phyloP scores from a whole-genome alignment of 495 filamentous ascomycete species.

The Annulohypoxylon nitens region DNA sequence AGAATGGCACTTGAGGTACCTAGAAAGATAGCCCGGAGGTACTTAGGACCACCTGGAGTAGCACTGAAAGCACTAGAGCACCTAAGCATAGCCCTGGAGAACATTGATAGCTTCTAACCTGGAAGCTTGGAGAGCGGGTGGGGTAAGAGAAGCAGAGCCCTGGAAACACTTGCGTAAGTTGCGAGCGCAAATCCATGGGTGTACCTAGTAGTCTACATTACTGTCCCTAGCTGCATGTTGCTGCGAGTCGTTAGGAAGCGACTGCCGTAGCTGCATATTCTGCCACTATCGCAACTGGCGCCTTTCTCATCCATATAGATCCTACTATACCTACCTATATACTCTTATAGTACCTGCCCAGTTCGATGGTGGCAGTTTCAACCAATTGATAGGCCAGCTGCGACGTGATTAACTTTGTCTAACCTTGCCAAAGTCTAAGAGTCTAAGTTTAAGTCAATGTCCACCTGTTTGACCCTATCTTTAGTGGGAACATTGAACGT shows the following conservation, averaged over 20 bases:
- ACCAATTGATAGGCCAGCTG: background rate
- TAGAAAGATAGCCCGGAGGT: too few relatives aligned
- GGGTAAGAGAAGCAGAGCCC: conserved; percentile 10
- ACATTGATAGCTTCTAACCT: too few relatives aligned
- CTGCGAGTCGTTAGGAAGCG: conserved; percentile 17
- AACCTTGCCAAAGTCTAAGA: background rate
- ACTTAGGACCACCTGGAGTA: background rate
- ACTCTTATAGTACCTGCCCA: too few relatives aligned
- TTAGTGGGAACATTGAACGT: background rate
- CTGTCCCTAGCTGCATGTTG: conserved; percentile 15
- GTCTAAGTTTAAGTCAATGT: conserved; percentile 3
- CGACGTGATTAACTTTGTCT: background rate
- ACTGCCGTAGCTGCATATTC: conserved; percentile 15
- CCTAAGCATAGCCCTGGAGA: too few relatives aligned
- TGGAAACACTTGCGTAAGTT: conserved; percentile 8
- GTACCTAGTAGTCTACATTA: too few relatives aligned
- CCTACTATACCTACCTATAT: background rate
- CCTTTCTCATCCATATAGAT: too few relatives aligned
- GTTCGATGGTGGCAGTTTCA: too few relatives aligned
- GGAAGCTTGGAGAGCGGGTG: background rate
- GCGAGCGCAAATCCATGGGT: background rate
- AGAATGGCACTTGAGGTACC: background rate
- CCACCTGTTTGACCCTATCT: conserved; percentile 6
- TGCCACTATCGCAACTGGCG: background rate
- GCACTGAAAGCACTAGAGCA: background rate